These are phyloP conservation scores for Picocystis salinarum DNA, from an alignment of 139 green algal genomes.

Conservation along the genomic window DNA sequence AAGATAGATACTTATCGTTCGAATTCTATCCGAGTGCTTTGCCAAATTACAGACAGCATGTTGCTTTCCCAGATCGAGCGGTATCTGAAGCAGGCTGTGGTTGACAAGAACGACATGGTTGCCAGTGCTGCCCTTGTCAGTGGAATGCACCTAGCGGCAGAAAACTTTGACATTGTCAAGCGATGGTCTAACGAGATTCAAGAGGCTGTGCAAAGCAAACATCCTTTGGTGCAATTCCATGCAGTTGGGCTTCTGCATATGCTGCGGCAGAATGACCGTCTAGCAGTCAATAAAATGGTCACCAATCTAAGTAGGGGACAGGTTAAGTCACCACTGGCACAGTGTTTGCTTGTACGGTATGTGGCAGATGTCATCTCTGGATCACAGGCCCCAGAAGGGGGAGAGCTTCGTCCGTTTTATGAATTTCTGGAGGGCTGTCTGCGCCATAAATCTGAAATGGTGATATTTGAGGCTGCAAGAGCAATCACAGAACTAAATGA, in stretches of 20 bases:
- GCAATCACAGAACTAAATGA: constrained; percentile 81
- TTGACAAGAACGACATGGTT: constrained; percentile 80
- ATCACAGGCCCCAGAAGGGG: constrained; percentile 6
- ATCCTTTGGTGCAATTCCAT: constrained; percentile 92
- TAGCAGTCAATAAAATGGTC: constrained; percentile 94
- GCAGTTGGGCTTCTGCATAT: constrained; percentile 82
- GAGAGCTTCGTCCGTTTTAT: constrained; percentile 79
- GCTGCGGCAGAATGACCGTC: constrained; percentile 69
- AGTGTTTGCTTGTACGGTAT: constrained; percentile 88
- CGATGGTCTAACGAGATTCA: constrained; percentile 91
- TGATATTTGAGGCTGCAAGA: constrained; percentile 79
- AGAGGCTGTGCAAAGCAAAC: constrained; percentile 70
- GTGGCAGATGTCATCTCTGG: constrained; percentile 46
- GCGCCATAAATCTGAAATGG: constrained; percentile 80
- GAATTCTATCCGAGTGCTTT: constrained; percentile 94
- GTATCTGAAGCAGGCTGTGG: constrained; percentile 94
- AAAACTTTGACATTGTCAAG: constrained; percentile 82
- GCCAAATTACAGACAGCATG: constrained; percentile 74
- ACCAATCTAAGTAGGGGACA: constrained; percentile 52
- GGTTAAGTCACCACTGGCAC: constrained; percentile 78
- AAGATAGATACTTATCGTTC: constrained; percentile 77
- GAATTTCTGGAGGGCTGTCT: constrained; percentile 92
- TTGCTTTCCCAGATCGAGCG: constrained; percentile 76
- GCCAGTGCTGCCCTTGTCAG: constrained; percentile 59
- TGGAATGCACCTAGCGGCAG: constrained; percentile 49